phyloP scores from a whole-genome alignment of 352 stramenopile species.

The Bremia lactucae region DNA sequence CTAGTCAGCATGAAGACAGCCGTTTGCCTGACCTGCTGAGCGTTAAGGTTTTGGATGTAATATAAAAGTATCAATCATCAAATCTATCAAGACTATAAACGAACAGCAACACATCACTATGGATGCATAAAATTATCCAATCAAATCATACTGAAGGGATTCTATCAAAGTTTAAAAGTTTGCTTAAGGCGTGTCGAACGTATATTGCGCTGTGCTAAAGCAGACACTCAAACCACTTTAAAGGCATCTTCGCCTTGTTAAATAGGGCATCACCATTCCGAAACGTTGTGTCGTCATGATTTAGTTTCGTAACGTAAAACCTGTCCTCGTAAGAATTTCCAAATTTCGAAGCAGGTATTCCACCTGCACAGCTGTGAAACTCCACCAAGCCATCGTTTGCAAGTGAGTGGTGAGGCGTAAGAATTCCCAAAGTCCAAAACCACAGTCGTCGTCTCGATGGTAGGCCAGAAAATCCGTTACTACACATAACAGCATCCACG shows the following conservation, averaged over 20 bases:
- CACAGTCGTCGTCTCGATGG: constrained; percentile 13
- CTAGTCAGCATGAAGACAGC: no score
- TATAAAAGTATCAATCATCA: no score
- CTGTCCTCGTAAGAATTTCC: constrained; percentile 20
- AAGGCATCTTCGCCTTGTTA: constrained; percentile 30
- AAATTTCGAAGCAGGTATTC: constrained; percentile 17
- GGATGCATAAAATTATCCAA: no score
- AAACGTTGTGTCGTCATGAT: constrained; percentile 33
- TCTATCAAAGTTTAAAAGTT: not conserved
- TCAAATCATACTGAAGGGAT: not conserved
- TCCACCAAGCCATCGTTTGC: constrained; percentile 33
- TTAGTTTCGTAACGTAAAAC: constrained; percentile 34
- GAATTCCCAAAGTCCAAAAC: constrained; percentile 11
- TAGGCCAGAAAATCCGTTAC: constrained; percentile 23
- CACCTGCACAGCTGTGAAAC: constrained; percentile 30
- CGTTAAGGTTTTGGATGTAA: no score
- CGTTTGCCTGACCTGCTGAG: no score
- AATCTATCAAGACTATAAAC: no score
- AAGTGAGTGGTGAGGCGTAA: constrained; percentile 24
- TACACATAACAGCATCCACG: constrained; percentile 32
- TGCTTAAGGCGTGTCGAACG: no score
- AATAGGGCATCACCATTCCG: constrained; percentile 33
- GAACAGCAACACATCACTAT: no score
- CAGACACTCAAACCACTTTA: constrained; percentile 63
- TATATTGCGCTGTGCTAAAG: no score